These are phyloP conservation scores for Ogataea glucozyma DNA, from an alignment of 805 yeast genomes.

Conservation along the genomic window DNA sequence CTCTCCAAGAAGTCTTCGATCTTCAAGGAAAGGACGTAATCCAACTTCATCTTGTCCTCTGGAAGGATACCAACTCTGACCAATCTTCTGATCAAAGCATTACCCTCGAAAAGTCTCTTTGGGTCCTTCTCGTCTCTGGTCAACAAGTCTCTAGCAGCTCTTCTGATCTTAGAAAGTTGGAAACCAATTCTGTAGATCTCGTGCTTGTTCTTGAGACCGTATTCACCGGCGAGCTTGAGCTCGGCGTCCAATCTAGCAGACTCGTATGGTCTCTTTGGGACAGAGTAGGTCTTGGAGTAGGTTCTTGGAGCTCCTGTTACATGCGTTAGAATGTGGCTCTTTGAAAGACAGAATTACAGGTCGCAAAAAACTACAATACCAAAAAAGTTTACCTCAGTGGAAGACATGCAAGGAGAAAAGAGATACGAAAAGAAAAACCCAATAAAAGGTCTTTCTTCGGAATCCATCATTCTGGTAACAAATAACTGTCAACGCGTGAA, in stretches of 20 bases:
- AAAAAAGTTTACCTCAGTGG: constrained; percentile 5
- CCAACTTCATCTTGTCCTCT: constrained; percentile 99
- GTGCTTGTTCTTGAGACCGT: constrained; percentile 99
- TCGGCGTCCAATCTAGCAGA: constrained; percentile 99
- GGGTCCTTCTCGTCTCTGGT: constrained; percentile 99
- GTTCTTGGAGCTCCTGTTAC: constrained; percentile 93
- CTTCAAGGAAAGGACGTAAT: constrained; percentile 98
- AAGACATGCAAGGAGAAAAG: constrained; percentile 9
- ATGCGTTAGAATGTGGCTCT: constrained; percentile 21
- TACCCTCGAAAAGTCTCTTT: constrained; percentile 99
- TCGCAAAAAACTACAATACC: constrained; percentile 14
- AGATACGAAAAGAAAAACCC: constrained; percentile 1
- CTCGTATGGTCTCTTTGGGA: constrained; percentile 99
- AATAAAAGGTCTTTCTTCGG: neutral
- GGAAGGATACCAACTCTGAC: constrained; percentile 98
- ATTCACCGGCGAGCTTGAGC: constrained; percentile 99
- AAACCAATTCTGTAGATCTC: constrained; percentile 99
- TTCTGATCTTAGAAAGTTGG: constrained; percentile 99
- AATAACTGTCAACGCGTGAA: constrained; percentile 4
- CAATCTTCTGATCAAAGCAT: constrained; percentile 99
- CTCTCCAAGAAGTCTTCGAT: constrained; percentile 99
- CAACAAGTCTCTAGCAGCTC: constrained; percentile 99
- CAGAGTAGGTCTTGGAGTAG: constrained; percentile 98
- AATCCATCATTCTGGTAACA: neutral
- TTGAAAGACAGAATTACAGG: constrained; percentile 1